These are phyloP conservation scores for Sporobolomyces phaffii DNA, from an alignment of 768 basidiomycete species.

Conservation along the genomic window DNA sequence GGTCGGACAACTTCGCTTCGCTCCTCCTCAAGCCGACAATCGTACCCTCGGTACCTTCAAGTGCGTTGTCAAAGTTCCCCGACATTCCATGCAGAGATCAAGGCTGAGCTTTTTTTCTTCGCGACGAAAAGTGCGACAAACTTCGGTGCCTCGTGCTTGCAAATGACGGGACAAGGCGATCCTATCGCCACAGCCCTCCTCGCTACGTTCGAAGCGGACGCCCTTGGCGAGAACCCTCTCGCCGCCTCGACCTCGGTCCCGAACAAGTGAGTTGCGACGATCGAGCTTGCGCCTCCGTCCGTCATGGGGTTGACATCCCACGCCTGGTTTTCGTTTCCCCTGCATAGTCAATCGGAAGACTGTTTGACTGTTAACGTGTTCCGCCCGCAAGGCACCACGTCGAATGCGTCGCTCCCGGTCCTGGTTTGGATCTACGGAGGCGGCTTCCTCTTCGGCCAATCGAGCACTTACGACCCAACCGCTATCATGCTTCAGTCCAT, in stretches of 20 bases:
- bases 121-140: slow-evolving; percentile 7
- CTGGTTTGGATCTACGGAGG: slow-evolving; percentile 20
- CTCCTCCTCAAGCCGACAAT: slow-evolving; percentile 53
- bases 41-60: slow-evolving; percentile 6
- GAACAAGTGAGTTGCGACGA: no score
- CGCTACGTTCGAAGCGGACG: slow-evolving; percentile 1
- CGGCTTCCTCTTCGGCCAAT: slow-evolving; percentile 1
- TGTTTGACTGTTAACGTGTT: slow-evolving; percentile 27
- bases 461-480: neutral
- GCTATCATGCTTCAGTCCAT: slow-evolving; percentile 29
- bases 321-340: no score
- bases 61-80: neutral
- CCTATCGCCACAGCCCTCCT: neutral
- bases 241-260: neutral
- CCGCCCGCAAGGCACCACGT: slow-evolving; percentile 30
- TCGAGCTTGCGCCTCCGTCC: no score
- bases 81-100: no score
- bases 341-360: slow-evolving; percentile 23
- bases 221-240: neutral
- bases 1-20: slow-evolving; percentile 56
- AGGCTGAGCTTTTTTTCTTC: neutral
- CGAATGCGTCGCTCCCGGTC: slow-evolving; percentile 34
- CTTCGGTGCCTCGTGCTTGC: neutral
- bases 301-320: no score
- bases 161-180: slow-evolving; percentile 5